These are phyloP conservation scores for Schizosaccharomyces cryophilus DNA, from an alignment of 805 yeast genomes.

Conservation along the genomic window DNA sequence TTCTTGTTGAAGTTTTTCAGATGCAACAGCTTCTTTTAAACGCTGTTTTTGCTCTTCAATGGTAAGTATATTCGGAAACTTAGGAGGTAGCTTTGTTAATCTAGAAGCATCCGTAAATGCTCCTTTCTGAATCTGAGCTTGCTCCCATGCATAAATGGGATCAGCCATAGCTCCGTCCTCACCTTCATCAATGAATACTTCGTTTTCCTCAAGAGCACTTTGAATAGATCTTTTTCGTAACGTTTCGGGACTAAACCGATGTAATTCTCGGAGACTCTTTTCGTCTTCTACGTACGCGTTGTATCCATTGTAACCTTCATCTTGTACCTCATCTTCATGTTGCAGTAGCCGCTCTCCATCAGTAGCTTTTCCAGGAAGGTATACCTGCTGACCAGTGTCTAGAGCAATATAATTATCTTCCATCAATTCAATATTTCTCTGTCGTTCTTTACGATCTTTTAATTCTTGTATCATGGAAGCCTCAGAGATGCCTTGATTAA, in stretches of 20 bases:
- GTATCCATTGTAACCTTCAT: neutral
- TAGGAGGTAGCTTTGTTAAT: neutral
- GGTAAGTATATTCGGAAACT: neutral
- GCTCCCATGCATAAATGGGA: neutral
- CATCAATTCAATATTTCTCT: neutral
- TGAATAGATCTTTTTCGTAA: neutral
- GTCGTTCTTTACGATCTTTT: neutral
- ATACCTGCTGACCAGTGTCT: neutral
- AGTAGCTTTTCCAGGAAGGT: neutral
- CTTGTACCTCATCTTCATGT: neutral
- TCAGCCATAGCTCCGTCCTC: neutral
- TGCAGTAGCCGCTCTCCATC: neutral
- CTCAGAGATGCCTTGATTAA: neutral
- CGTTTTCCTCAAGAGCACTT: neutral
- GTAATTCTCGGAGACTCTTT: neutral
- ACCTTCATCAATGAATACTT: neutral
- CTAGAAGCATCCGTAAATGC: neutral
- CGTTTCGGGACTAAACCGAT: neutral
- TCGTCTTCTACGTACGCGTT: neutral
- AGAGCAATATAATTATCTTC: neutral
- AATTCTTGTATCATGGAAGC: neutral
- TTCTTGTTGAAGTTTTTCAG: neutral
- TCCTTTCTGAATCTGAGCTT: neutral
- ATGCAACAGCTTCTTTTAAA: neutral
- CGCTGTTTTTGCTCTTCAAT: neutral